Conservation (phyloP, 257 asterid genomes). For the Ocimum tenuiflorum region DNA sequence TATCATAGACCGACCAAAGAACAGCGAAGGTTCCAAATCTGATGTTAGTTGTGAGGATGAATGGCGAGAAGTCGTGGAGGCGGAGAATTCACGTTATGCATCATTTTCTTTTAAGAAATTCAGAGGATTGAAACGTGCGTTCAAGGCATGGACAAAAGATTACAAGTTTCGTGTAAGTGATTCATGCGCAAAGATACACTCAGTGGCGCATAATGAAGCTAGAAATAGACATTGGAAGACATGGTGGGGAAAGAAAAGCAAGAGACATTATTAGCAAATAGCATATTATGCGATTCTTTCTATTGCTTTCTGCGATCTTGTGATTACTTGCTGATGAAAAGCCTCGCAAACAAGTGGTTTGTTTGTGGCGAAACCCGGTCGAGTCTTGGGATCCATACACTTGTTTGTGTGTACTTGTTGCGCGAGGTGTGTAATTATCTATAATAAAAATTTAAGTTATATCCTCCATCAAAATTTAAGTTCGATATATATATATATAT, state of each 20-base stretch:
- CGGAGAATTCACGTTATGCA: constrained; percentile 25
- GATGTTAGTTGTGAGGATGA: constrained; percentile 47
- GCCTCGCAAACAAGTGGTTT: too few relatives aligned
- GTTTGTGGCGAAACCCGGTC: too few relatives aligned
- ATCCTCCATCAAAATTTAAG: too few relatives aligned
- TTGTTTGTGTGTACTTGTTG: too few relatives aligned
- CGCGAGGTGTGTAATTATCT: too few relatives aligned
- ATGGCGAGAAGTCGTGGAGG: constrained; percentile 38
- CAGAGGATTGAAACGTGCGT: constrained; percentile 47
- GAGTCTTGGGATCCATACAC: too few relatives aligned
- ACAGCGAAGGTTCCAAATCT: constrained; percentile 30
- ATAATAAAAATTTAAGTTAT: too few relatives aligned
- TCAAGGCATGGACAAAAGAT: constrained; percentile 63
- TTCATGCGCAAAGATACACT: constrained; percentile 45
- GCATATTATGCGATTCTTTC: not conserved
- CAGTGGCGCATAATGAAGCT: constrained; percentile 32
- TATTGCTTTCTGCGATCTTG: not conserved
- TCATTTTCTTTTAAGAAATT: constrained; percentile 34
- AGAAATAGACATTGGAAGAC: constrained; percentile 43
- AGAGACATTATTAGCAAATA: not conserved
- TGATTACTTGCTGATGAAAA: too few relatives aligned
- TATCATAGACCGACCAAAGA: constrained; percentile 23
- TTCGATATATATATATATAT: too few relatives aligned
- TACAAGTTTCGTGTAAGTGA: constrained; percentile 57
- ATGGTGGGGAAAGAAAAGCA: constrained; percentile 78